Evolutionary conservation across 2,329 filamentous ascomycete genomes (phyloP), one percentile per base, ranked within the genome.

Genomic region (Pseudogymnoascus destructans): DNA sequence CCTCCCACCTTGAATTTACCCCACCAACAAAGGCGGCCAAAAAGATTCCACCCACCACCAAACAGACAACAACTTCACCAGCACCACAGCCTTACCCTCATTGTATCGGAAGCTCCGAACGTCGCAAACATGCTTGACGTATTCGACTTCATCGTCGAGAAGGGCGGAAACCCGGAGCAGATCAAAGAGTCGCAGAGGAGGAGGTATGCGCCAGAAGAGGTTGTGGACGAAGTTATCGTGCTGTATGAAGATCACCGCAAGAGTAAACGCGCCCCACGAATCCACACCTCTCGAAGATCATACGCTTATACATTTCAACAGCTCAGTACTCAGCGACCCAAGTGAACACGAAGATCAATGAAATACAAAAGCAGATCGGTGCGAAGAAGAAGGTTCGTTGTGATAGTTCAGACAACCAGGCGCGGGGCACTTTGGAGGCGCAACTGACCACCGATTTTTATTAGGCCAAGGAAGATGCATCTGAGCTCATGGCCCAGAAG

Each of bases 111-210:
- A 55, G 33, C 55, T 25, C 55, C 46, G 23, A 58, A 55, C 38
- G 57, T 59, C 57, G 46, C 59, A 66, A 72, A 66, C 58, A 89
- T 89, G 86, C 78, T 89, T 65, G 87, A 91, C 75, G 78, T 89
- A 59, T 78, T 80, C 65, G 87, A 91, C 70, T 89, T 92, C 70
- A 85, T 92, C 68, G 74, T 80, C 70, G 89, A 96, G 73, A 87
- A 90, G 66, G 93, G 92, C 64, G 93, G 93, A 66, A 83, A 97
- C 74, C 89, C 90, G 13, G 86, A 95, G 70, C 85, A 84, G 75
- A 93, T 98, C 73, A 87, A 87, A 72, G 89, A 96, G 72, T 93
- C 87, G 63, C 93, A 98, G 74, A 82, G 86, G 66, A 84, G 84
- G 69, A 85, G 93, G 66, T 81, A 83, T 75, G 91, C 89, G 55